Conservation (phyloP, 2,329 filamentous ascomycete species). For the Ascochyta viciae-villosae region DNA sequence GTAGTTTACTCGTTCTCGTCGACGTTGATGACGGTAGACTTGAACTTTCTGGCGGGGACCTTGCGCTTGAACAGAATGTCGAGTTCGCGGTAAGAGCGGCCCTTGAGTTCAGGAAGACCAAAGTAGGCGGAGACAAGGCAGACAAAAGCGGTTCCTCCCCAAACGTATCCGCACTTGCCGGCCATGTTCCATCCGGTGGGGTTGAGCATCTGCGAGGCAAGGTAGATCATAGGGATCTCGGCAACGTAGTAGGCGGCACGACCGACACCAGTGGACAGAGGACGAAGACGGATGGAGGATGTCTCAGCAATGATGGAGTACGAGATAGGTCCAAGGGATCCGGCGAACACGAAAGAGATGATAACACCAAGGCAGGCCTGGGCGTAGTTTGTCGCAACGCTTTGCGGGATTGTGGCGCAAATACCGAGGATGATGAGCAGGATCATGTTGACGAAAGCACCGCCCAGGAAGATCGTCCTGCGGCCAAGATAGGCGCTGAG, state of each 20-base stretch:
- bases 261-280: constrained; percentile 68
- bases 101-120: constrained; percentile 62
- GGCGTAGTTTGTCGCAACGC: constrained; percentile 56
- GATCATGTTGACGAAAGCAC: constrained; percentile 59
- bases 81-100: constrained; percentile 57
- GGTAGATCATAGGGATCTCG: constrained; percentile 71
- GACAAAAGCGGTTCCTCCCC: constrained; percentile 56
- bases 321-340: constrained; percentile 69
- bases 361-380: constrained; percentile 69
- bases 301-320: constrained; percentile 73
- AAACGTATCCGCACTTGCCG: constrained; percentile 40
- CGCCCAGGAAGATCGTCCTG: constrained; percentile 68
- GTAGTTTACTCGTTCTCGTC: constrained; percentile 66
- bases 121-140: constrained; percentile 60
- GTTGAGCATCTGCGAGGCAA: constrained; percentile 61
- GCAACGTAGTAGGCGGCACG: constrained; percentile 68
- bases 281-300: constrained; percentile 67
- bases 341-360: constrained; percentile 68
- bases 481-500: constrained; percentile 69
- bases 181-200: constrained; percentile 50
- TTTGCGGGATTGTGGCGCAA: constrained; percentile 59
- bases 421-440: constrained; percentile 66
- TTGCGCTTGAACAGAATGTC: constrained; percentile 53
- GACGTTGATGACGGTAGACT: constrained; percentile 62
- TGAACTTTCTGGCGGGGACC: constrained; percentile 62